These are phyloP conservation scores for Phytophthora litchii DNA, from an alignment of 352 stramenopile genomes.

Conservation along the genomic window DNA sequence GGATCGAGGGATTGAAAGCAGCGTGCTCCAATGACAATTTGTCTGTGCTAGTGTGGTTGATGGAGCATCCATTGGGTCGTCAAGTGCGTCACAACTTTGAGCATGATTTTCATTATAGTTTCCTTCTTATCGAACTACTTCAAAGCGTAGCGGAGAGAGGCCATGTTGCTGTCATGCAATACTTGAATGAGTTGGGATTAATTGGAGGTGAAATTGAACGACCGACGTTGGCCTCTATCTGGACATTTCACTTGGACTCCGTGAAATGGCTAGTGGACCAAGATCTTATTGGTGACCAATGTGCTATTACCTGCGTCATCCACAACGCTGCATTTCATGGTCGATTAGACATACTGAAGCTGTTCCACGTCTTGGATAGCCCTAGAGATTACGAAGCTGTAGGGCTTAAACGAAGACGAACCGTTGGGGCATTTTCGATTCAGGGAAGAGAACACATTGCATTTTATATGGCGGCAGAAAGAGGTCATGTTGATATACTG, in stretches of 20 bases:
- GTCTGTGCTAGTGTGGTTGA: neutral
- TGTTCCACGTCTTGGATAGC: constrained; percentile 6
- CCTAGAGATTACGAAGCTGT: constrained; percentile 1
- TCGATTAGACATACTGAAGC: constrained; percentile 10
- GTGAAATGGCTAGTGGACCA: constrained; percentile 3
- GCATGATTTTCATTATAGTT: neutral
- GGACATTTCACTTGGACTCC: neutral
- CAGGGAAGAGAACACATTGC: neutral
- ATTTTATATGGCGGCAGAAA: constrained; percentile 1
- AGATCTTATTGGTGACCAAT: neutral
- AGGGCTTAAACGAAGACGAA: constrained; percentile 1
- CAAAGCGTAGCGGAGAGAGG: neutral
- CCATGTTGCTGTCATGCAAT: constrained; percentile 4
- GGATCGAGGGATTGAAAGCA: neutral
- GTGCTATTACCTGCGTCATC: neutral
- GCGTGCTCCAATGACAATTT: neutral
- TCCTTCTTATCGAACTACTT: neutral
- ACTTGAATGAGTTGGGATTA: neutral
- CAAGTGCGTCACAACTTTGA: neutral
- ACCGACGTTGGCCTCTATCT: neutral
- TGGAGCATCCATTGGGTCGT: neutral
- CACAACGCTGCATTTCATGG: neutral
- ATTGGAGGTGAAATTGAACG: neutral
- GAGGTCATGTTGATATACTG: neutral
- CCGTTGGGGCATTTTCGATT: constrained; percentile 2